Evolutionary conservation across 2,329 filamentous ascomycete genomes (phyloP), one percentile per base, ranked within the genome.

Genomic region (Neopestalotiopsis sp.): DNA sequence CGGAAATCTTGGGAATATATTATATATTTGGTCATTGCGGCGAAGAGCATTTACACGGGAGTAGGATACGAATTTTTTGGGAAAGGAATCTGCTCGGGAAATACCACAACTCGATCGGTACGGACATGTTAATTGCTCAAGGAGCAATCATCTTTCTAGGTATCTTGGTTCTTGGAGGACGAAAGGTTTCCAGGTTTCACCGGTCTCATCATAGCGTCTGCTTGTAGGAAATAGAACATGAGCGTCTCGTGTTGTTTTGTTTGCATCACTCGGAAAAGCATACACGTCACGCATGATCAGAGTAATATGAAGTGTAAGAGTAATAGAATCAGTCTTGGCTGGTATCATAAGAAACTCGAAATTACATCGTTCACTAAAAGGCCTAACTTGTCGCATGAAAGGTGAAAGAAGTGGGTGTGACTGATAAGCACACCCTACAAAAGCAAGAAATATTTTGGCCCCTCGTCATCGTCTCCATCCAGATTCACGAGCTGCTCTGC

Each of bases 281-380:
- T 12, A 17, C 24, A 17, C 30, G 30, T 17, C 3, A 28, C 14
- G 12, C 24, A 59, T 30, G n/a, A 62, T n/a, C 12, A 32, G 7
- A 42, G 20, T 30, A 9, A 17, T 59, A 63, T 28, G 13, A 42
- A 13, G 20, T 38, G 34, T 30, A 63, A 42, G 34, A 20, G 38
- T 63, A 63, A 42, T 38, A 28, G 61, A 38, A 24, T 42, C 38
- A 42, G 45, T 49, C 45, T 65, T 81, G 79, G 78, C 75, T 85
- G 83, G 82, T 86, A 86, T 85, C 83, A 82, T 84, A 79, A 81
- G 78, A 81, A 80, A 79, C 77, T 82, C 79, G 80, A 67, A 74
- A 78, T 77, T 77, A 77, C 73, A 77, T 77, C 74, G 74, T 79
- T 73, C 74, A 78, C 73, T 77, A 78, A 67, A 67, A 69, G 76